These are phyloP conservation scores for Leishmania arabica DNA, from an alignment of 208 protist species.

Conservation along the genomic window DNA sequence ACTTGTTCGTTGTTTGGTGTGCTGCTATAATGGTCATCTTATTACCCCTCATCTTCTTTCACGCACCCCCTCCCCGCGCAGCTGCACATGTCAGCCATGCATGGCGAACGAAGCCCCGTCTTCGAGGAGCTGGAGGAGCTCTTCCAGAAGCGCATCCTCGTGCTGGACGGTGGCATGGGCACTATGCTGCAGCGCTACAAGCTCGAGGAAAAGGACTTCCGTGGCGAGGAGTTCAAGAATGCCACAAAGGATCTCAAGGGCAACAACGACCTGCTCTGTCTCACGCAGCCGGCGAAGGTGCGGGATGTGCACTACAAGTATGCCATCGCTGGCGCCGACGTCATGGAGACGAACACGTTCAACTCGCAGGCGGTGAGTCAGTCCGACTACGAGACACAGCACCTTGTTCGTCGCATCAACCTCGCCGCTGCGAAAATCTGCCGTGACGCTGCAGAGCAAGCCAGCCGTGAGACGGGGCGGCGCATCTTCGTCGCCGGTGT, in stretches of 20 bases:
- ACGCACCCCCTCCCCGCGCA: not conserved
- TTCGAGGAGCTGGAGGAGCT: conserved; percentile 63
- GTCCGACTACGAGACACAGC: conserved; percentile 93
- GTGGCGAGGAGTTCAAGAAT: conserved; percentile 90
- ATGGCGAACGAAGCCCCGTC: conserved; percentile 32
- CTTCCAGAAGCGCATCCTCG: conserved; percentile 66
- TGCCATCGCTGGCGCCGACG: conserved; percentile 94
- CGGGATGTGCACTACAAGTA: conserved; percentile 91
- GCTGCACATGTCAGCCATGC: conserved; percentile 7
- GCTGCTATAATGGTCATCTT: not conserved
- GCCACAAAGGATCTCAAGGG: conserved; percentile 93
- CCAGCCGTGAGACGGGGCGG: conserved; percentile 36
- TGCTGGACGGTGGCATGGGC: conserved; percentile 97
- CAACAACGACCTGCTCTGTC: conserved; percentile 96
- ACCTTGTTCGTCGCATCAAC: conserved; percentile 91
- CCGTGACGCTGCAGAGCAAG: conserved; percentile 53
- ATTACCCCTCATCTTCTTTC: not conserved
- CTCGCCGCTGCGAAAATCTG: conserved; percentile 69
- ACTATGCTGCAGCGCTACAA: conserved; percentile 95
- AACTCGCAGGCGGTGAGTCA: conserved; percentile 92
- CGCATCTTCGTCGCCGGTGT: conserved; percentile 94
- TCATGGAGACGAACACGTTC: conserved; percentile 98
- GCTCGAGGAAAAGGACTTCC: conserved; percentile 83
- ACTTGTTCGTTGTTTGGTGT: not conserved
- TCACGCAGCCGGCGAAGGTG: conserved; percentile 94